Percentiles rank a stretch among this genome's conserved stretches.
These are phyloP conservation scores for Trichoderma sp. DNA, from an alignment of 2,329 filamentous ascomycete species.

Conservation along the genomic window DNA sequence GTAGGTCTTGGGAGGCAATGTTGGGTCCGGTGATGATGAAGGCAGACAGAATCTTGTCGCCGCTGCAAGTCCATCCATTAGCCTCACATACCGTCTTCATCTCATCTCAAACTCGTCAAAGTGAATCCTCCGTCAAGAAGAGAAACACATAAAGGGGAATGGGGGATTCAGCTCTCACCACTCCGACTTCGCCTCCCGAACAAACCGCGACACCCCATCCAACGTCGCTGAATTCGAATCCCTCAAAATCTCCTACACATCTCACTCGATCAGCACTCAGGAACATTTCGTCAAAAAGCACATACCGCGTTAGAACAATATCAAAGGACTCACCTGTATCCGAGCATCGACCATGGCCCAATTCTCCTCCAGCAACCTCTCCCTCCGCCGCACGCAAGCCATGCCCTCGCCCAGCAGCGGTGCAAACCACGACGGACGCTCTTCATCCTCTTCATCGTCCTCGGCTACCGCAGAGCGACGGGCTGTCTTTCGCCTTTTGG, in stretches of 20 bases:
- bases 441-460: conserved; percentile 23
- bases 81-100: neutral
- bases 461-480: conserved; percentile 38
- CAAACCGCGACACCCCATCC: conserved; percentile 59
- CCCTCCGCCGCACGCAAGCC: conserved; percentile 55
- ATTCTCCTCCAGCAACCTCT: conserved; percentile 60
- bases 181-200: conserved; percentile 45
- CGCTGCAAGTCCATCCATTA: conserved; percentile 31
- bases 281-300: neutral
- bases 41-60: conserved; percentile 63
- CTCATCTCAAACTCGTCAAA: too few relatives aligned
- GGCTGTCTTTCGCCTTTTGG: conserved; percentile 60
- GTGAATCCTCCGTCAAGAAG: neutral
- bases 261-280: neutral
- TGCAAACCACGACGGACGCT: conserved; percentile 46
- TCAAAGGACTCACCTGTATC: conserved; percentile 51
- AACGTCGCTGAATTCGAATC: conserved; percentile 64
- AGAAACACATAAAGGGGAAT: neutral
- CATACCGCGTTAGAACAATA: neutral
- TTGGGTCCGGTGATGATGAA: conserved; percentile 79
- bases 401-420: conserved; percentile 58
- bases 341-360: conserved; percentile 67
- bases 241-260: conserved; percentile 54
- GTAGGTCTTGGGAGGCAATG: conserved; percentile 71
- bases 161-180: conserved; percentile 34